These are phyloP conservation scores for Penicillium tannophilum DNA, from an alignment of 495 filamentous ascomycete species.

Conservation along the genomic window DNA sequence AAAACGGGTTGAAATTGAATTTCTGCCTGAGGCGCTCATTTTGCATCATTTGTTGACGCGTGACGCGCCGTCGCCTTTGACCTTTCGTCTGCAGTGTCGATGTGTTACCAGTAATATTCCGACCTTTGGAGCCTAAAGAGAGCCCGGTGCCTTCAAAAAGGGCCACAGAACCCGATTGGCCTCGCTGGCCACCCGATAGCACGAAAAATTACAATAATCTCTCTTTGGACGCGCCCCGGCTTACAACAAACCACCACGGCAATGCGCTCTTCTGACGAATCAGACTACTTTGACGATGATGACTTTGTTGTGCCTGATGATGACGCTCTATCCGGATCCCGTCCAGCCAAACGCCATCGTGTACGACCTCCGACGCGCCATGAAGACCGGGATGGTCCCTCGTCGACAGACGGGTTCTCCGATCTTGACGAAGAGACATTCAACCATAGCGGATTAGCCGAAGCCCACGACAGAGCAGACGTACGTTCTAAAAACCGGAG, in stretches of 20 bases:
- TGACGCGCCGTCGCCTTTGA: constrained; percentile 1
- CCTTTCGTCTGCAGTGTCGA: not conserved
- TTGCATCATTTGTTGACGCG: constrained; percentile 11
- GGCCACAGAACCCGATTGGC: not conserved
- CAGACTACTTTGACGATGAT: constrained; percentile 33
- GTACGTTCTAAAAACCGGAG: constrained; percentile 43
- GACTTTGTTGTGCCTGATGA: constrained; percentile 35
- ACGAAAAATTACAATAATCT: not conserved
- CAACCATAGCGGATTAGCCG: constrained; percentile 4
- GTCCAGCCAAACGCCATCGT: constrained; percentile 42
- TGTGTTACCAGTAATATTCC: not conserved
- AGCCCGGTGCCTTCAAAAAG: not conserved
- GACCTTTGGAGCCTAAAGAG: not conserved
- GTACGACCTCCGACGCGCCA: constrained; percentile 20
- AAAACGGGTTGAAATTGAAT: constrained; percentile 3
- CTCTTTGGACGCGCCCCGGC: not conserved
- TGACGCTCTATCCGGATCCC: constrained; percentile 18
- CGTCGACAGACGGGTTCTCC: constrained; percentile 25
- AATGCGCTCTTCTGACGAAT: constrained; percentile 26
- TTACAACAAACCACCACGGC: constrained; percentile 1
- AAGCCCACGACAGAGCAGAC: constrained; percentile 26
- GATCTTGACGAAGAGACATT: constrained; percentile 28
- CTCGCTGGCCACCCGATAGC: not conserved
- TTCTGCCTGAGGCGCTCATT: not conserved
- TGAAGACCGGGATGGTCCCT: constrained; percentile 19